phyloP scores from a whole-genome alignment of 1,284 basidiomycete genomes.

The Moniliella sp. region DNA sequence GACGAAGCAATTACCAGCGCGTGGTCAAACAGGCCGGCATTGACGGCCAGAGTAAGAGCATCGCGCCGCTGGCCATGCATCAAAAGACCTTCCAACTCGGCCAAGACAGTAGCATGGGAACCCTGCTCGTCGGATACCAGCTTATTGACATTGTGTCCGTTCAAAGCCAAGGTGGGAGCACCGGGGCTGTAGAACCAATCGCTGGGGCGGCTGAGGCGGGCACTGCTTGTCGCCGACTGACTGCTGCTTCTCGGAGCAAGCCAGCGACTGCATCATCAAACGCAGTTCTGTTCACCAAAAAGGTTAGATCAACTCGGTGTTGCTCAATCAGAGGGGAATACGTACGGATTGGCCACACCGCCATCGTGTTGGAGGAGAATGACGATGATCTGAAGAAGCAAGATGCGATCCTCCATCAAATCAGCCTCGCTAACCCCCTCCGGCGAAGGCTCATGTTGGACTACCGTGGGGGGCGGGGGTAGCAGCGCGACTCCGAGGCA shows the following conservation, averaged over 20 bases:
- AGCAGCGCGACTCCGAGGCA: too few species aligned
- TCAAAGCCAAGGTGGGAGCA: neutral
- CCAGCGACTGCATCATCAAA: conserved; percentile 7
- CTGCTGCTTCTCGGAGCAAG: conserved; percentile 5
- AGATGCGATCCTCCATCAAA: conserved; percentile 20
- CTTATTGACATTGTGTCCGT: conserved; percentile 1
- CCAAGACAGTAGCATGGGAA: conserved; percentile 13
- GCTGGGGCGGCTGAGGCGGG: neutral
- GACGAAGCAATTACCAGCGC: conserved; percentile 83
- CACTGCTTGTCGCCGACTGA: neutral
- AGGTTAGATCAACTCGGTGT: neutral
- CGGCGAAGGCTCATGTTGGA: neutral
- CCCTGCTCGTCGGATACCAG: conserved; percentile 17
- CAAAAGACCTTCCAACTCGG: conserved; percentile 20
- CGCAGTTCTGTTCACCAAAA: conserved; percentile 4
- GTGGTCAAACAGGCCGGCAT: conserved; percentile 78
- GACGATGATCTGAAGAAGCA: conserved; percentile 18
- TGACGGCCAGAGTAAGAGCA: conserved; percentile 68
- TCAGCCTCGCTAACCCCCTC: conserved; percentile 3
- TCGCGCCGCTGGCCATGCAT: conserved; percentile 54
- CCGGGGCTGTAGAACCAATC: neutral
- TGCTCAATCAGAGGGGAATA: conserved; percentile 1
- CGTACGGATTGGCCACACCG: conserved; percentile 6
- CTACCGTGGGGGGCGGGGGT: too few species aligned
- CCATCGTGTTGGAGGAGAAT: conserved; percentile 26